Evolutionary conservation across 1,284 basidiomycete species (phyloP).

Genomic region (Trichosporon inkin): DNA sequence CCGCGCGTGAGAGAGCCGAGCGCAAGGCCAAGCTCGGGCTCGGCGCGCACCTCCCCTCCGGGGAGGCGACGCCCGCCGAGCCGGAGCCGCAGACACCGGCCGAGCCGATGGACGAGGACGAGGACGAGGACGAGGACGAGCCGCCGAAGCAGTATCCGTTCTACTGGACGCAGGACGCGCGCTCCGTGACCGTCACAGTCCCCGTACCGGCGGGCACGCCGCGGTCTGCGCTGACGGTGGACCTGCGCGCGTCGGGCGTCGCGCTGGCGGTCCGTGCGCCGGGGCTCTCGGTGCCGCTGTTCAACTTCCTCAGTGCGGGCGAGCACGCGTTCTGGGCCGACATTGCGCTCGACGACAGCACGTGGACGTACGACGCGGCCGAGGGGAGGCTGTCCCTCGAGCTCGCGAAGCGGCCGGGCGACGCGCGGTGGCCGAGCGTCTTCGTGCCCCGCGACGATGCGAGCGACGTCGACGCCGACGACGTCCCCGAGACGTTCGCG

Average conservation of each 20-base stretch:
- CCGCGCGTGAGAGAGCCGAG: conserved; percentile 5
- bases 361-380: conserved; percentile 79
- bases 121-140: not conserved
- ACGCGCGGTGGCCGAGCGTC: conserved; percentile 75
- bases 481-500: conserved; percentile 83
- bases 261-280: conserved; percentile 49
- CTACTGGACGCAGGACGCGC: conserved; percentile 83
- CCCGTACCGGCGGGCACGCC: conserved; percentile 67
- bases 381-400: conserved; percentile 73
- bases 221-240: conserved; percentile 62
- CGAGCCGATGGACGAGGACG: conserved; percentile 18
- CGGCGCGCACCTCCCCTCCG: conserved; percentile 26
- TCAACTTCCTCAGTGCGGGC: conserved; percentile 55
- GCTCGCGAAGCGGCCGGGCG: conserved; percentile 71
- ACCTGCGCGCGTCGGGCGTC: conserved; percentile 63
- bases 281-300: conserved; percentile 52
- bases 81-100: not conserved
- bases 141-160: conserved; percentile 58
- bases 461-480: conserved; percentile 51
- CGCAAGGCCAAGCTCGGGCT: conserved; percentile 32
- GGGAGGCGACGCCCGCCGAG: not conserved
- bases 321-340: conserved; percentile 68
- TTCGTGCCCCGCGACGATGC: conserved; percentile 54
- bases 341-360: conserved; percentile 65
- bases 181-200: conserved; percentile 75